Evolutionary conservation across 176 grass and related monocot genomes (phyloP), one percentile per base, ranked within the genome.

Genomic region (Phyllostachys edulis): DNA sequence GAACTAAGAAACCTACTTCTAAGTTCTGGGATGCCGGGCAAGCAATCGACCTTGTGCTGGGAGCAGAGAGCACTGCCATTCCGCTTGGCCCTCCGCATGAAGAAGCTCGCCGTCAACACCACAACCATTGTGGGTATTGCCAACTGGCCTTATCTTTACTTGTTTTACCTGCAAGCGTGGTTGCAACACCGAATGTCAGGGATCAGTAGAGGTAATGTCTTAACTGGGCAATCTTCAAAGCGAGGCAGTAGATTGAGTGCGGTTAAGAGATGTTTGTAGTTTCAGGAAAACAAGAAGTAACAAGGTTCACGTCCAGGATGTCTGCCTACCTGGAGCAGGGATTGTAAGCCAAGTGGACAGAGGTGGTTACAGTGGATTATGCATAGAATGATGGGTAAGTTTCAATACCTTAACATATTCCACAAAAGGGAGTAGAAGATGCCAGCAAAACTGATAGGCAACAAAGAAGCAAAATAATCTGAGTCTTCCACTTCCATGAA

Each of bases 21-120:
- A 65, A 78, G 85, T 63, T n/a, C 32, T 39, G 18, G 54, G 38
- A 82, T 89, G 79, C 69, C 5, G 70, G 7, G 92, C 96, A 64
- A 98, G 91, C 67, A 98, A 91, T 68, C 76, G 64, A 11, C 83
- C 89, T 93, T 90, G 87, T 41, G 83, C 59, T 63, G 91, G 89
- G 88, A 95, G 87, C 59, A 98, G 64, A 26, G 91, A 94, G 87
- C 93, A 92, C 34, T 83, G 75, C 84, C 89, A 92, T 68, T 85
- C 89, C 47, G 79, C 34, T 80, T 90, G 69, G 15, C 83, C 87
- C 46, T 89, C 87, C 24, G 45, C 83, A 54, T 37, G 62, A 87
- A 93, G 86, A 80, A 98, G 91, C 87, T 98, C 96, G 7, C 91
- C 93, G 6, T 98, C 93, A 11, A 98, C 87, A 39, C 96, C 96